Evolutionary conservation across 306 rosid genomes (phyloP).

Genomic region (Lathyrus tuberosus): DNA sequence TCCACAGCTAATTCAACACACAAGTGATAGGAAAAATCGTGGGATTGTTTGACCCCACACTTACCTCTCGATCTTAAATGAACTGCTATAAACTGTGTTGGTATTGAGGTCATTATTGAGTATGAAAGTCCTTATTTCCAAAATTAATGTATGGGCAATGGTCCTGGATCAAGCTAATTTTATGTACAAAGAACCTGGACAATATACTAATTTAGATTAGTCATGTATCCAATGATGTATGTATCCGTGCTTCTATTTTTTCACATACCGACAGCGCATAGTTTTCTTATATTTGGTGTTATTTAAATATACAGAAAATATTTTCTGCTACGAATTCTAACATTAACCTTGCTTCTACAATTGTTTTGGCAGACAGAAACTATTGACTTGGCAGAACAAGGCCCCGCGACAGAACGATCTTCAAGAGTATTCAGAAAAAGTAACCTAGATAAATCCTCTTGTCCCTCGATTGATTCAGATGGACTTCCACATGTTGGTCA

Average conservation of each 20-base stretch:
- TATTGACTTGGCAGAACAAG: constrained; percentile 68
- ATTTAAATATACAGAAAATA: constrained; percentile 20
- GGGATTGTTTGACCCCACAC: neutral
- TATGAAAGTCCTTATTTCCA: neutral
- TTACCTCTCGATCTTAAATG: neutral
- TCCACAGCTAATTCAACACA: neutral
- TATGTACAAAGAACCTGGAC: constrained; percentile 4
- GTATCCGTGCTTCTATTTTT: neutral
- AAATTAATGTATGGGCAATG: neutral
- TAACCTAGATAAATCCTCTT: constrained; percentile 46
- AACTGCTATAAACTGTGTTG: neutral
- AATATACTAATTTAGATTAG: neutral
- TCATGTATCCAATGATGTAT: neutral
- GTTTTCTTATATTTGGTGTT: constrained; percentile 1
- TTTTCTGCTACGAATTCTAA: constrained; percentile 30
- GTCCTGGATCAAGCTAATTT: neutral
- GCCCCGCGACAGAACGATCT: constrained; percentile 43
- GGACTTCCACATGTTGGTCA: constrained; percentile 99
- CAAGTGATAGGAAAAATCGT: neutral
- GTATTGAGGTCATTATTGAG: constrained; percentile 3
- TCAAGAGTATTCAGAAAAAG: constrained; percentile 66
- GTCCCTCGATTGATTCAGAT: constrained; percentile 68
- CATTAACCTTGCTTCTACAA: constrained; percentile 9
- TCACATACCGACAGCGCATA: neutral
- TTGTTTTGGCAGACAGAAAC: constrained; percentile 74